phyloP scores from a whole-genome alignment of 306 rosid genomes.

The Vigna radiata region DNA sequence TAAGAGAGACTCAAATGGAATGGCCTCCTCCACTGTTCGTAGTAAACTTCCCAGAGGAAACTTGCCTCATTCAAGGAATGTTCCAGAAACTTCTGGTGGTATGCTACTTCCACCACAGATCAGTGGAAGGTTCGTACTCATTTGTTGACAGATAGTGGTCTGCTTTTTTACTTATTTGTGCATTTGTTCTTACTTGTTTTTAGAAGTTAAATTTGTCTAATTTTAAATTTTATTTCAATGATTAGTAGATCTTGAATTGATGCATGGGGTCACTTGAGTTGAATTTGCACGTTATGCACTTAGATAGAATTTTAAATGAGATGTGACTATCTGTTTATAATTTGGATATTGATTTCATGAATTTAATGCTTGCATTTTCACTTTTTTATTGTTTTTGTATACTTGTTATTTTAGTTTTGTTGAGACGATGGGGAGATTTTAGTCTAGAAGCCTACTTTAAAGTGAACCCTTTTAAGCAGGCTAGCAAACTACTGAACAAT shows the following conservation, averaged over 20 bases:
- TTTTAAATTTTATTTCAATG: slow-evolving; percentile 12
- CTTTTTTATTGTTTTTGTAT: slow-evolving; percentile 19
- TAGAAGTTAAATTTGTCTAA: background rate
- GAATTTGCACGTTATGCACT: background rate
- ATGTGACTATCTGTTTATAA: background rate
- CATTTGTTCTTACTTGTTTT: slow-evolving; percentile 15
- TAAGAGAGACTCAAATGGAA: slow-evolving; percentile 72
- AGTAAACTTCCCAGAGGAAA: slow-evolving; percentile 75
- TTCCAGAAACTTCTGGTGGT: slow-evolving; percentile 74
- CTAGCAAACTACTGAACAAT: background rate
- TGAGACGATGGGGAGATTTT: background rate
- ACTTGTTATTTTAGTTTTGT: slow-evolving; percentile 9
- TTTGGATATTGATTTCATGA: slow-evolving; percentile 1
- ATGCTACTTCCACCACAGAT: slow-evolving; percentile 90
- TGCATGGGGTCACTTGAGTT: slow-evolving; percentile 11
- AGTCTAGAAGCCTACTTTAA: background rate
- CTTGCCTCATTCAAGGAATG: slow-evolving; percentile 68
- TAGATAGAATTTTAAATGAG: slow-evolving; percentile 26
- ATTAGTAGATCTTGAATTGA: slow-evolving; percentile 27
- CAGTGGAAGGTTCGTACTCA: slow-evolving; percentile 80
- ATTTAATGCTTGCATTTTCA: background rate
- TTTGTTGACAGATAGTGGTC: slow-evolving; percentile 1
- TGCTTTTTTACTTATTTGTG: slow-evolving; percentile 17
- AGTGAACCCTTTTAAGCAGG: background rate
- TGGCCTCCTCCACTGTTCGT: slow-evolving; percentile 56